Evolutionary conservation across 2,329 filamentous ascomycete species (phyloP).

Genomic region (Verticillium dahliae): DNA sequence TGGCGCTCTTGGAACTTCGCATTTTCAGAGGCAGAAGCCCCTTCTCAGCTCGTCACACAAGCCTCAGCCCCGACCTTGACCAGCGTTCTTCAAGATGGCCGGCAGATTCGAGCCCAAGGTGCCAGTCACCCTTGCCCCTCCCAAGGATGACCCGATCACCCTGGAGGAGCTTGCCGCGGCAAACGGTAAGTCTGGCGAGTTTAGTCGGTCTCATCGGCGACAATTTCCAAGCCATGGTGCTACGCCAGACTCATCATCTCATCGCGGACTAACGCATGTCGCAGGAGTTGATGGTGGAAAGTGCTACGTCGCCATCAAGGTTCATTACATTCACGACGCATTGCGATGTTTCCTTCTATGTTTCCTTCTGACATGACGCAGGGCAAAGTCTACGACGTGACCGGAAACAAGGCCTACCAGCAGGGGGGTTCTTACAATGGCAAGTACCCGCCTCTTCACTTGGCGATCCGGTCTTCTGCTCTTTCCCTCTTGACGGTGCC

Average conservation of each 20-base stretch:
- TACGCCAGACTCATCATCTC: neutral
- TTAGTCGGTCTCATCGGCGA: neutral
- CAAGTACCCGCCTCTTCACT: slow-evolving; percentile 33
- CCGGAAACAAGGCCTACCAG: slow-evolving; percentile 79
- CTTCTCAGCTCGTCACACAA: no score
- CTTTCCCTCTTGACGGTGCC: neutral
- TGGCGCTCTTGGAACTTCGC: no score
- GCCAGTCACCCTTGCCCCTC: slow-evolving; percentile 69
- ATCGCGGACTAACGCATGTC: neutral
- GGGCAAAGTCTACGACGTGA: slow-evolving; percentile 93
- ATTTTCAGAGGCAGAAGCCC: no score
- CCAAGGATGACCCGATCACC: slow-evolving; percentile 84
- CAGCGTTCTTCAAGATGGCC: slow-evolving; percentile 33
- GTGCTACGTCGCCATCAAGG: slow-evolving; percentile 66
- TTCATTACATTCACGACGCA: slow-evolving; percentile 17
- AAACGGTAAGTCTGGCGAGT: slow-evolving; percentile 56
- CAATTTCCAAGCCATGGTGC: neutral
- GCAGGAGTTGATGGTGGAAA: slow-evolving; percentile 58
- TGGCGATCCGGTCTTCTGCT: neutral
- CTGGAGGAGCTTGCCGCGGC: slow-evolving; percentile 72
- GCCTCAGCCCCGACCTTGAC: no score
- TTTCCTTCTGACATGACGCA: slow-evolving; percentile 27
- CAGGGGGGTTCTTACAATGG: slow-evolving; percentile 79
- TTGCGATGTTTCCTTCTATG: neutral
- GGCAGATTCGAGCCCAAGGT: slow-evolving; percentile 73